Base-by-base conservation (phyloP, 129 eudicot species). In the Ambrosia artemisiifolia region DNA sequence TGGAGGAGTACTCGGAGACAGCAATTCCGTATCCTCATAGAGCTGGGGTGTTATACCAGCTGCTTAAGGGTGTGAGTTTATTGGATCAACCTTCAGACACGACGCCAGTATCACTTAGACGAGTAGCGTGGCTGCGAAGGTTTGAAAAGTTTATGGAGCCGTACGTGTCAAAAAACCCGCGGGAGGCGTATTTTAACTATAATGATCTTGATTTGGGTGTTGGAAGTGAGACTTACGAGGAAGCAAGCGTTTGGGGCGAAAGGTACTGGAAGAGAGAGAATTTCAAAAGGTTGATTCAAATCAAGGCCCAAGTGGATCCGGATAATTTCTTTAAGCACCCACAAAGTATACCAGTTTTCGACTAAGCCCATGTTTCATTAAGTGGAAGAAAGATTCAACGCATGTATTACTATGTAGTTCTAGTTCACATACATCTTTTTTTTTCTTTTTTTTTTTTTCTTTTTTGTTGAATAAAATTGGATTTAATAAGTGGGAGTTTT, bases 181-280 rank as follows among this genome's bases (percentile, higher is more conserved):
- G 76, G 40, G 57, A 73, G 33, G 44, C 81, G 62, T 77, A 77
- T 24, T 35, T 19, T 4, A 77, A 77, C 51, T 77, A 77, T 10
- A 54, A 60, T 70, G 81, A 77, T 77, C 61, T 77, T 48, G 81
- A 77, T 36, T 36, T 69, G 44, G 81, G 81, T 14, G 18, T 62
- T 11, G 68, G 69, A 59, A 61, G 5, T 61, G 30, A 3, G 3
- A 50, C 40, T 28, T 50, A 47, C 14, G 20, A 72, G 44, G 68
- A 72, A 56, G 68, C 76, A 59, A 72, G 65, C 9, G 66, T 32
- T 76, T 24, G 28, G 28, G 28, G 28, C 28, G 28, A 24, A 1
- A 24, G 28, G 28, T 24, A 24, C 28, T 24, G 71, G 43, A 69
- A 77, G 70, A 61, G 56, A 5, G 42, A 50, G 11, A 77, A 77